These are phyloP conservation scores for Metschnikowia continentalis DNA, from an alignment of 805 yeast species.

Conservation along the genomic window DNA sequence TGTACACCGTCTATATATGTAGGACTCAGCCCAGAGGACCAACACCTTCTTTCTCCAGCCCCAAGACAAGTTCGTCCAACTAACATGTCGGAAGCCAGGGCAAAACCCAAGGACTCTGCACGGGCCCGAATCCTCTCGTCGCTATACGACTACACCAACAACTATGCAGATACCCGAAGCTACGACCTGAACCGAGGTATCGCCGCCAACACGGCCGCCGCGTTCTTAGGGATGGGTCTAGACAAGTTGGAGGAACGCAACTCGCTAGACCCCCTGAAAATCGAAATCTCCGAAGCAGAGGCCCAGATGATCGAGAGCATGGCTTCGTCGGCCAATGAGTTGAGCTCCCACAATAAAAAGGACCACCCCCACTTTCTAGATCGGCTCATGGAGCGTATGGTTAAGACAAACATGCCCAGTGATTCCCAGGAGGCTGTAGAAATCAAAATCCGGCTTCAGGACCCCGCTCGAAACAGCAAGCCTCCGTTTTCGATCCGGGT, in stretches of 20 bases:
- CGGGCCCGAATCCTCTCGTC: conserved; percentile 14
- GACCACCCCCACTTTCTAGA: conserved; percentile 52
- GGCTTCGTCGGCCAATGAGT: conserved; percentile 30
- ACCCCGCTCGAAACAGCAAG: conserved; percentile 40
- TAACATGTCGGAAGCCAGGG: conserved; percentile 6
- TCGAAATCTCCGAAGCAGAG: conserved; percentile 26
- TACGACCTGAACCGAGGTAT: conserved; percentile 27
- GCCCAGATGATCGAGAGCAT: conserved; percentile 23
- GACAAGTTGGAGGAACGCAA: conserved; percentile 16
- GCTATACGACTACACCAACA: conserved; percentile 23
- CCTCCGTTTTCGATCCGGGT: conserved; percentile 57
- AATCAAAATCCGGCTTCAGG: conserved; percentile 39
- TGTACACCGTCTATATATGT: background rate
- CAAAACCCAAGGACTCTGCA: conserved; percentile 4
- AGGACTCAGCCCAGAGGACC: background rate
- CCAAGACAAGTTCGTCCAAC: background rate
- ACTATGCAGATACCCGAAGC: conserved; percentile 23
- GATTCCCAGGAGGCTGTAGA: conserved; percentile 45
- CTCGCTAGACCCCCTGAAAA: background rate
- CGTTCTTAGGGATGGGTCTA: conserved; percentile 29
- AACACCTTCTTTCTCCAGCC: background rate
- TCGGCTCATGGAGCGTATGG: conserved; percentile 48
- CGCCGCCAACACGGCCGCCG: conserved; percentile 38
- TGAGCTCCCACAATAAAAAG: conserved; percentile 6
- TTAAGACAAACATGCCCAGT: conserved; percentile 48